Evolutionary conservation across 106 monocot species (phyloP).

Genomic region (Vanilla planifolia): DNA sequence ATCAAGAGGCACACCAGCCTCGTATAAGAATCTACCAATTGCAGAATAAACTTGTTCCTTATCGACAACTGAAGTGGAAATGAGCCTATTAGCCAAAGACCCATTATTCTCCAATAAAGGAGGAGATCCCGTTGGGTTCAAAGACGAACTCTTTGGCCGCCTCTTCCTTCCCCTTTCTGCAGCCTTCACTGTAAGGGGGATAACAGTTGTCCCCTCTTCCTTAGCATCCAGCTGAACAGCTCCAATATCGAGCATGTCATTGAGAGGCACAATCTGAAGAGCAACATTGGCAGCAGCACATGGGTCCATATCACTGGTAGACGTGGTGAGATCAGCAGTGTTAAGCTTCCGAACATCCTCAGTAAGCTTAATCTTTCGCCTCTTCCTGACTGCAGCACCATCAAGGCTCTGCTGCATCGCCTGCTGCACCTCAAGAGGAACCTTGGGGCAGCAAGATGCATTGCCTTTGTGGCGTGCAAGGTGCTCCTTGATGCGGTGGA

Average conservation of each 20-base stretch:
- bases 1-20: slow-evolving; percentile 68
- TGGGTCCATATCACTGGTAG: slow-evolving; percentile 4
- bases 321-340: slow-evolving; percentile 3
- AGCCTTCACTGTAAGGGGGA: not conserved
- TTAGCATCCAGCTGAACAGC: slow-evolving; percentile 22
- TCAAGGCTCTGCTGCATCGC: slow-evolving; percentile 87
- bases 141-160: slow-evolving; percentile 11
- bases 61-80: slow-evolving; percentile 1
- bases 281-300: slow-evolving; percentile 3
- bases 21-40: slow-evolving; percentile 69
- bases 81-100: slow-evolving; percentile 5
- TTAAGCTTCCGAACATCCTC: slow-evolving; percentile 48
- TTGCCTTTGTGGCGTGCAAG: slow-evolving; percentile 92
- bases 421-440: slow-evolving; percentile 57
- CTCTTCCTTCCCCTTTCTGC: slow-evolving; percentile 31
- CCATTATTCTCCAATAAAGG: no score
- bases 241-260: slow-evolving; percentile 25
- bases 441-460: slow-evolving; percentile 86
- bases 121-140: not conserved
- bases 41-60: slow-evolving; percentile 61
- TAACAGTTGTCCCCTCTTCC: slow-evolving; percentile 13
- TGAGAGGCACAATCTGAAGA: slow-evolving; percentile 19
- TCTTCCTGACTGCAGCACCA: slow-evolving; percentile 51
- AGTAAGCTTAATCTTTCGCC: slow-evolving; percentile 46
- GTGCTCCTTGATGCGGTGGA: slow-evolving; percentile 97